These are phyloP conservation scores for Globisporangium megalacanthum DNA, from an alignment of 352 stramenopile genomes.

Conservation along the genomic window DNA sequence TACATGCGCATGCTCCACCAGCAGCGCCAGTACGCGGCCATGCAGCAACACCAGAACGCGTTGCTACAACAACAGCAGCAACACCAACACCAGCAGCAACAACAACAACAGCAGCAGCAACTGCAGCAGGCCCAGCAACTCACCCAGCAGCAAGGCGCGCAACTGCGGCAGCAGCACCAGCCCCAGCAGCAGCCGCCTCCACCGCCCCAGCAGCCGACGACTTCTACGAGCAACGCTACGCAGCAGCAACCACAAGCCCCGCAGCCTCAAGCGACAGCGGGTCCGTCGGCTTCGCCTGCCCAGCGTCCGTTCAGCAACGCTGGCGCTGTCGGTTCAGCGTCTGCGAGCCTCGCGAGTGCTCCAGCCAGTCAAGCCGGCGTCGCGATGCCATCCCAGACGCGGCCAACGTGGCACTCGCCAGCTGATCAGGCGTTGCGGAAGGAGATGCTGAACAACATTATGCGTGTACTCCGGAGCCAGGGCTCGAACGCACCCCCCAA, in stretches of 20 bases:
- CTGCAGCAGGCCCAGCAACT: slow-evolving; percentile 14
- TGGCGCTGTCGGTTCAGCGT: neutral
- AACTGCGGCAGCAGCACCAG: neutral
- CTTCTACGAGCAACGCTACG: neutral
- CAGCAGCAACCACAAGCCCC: slow-evolving; percentile 6
- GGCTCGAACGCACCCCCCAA: slow-evolving; percentile 94
- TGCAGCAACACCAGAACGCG: slow-evolving; percentile 36
- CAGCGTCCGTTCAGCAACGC: slow-evolving; percentile 13
- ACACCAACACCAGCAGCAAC: slow-evolving; percentile 19
- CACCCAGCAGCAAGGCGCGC: slow-evolving; percentile 15
- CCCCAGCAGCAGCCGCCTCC: neutral
- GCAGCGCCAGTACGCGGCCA: slow-evolving; percentile 26
- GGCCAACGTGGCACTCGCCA: slow-evolving; percentile 61
- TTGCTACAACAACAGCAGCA: slow-evolving; percentile 35
- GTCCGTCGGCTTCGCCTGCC: slow-evolving; percentile 6
- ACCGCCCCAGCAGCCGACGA: neutral
- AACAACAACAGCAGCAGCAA: slow-evolving; percentile 27
- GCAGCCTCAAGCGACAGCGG: slow-evolving; percentile 8
- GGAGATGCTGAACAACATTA: slow-evolving; percentile 89
- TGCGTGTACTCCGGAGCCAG: slow-evolving; percentile 93
- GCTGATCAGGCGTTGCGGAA: slow-evolving; percentile 70
- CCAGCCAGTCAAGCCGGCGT: slow-evolving; percentile 3
- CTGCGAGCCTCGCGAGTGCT: slow-evolving; percentile 1
- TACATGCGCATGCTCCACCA: slow-evolving; percentile 71
- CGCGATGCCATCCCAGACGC: slow-evolving; percentile 6